A percentile compares a stretch with the other conserved stretches of the same genome.
These are phyloP conservation scores for Avena atlantica DNA, from an alignment of 176 grass and related monocot genomes.

Conservation along the genomic window DNA sequence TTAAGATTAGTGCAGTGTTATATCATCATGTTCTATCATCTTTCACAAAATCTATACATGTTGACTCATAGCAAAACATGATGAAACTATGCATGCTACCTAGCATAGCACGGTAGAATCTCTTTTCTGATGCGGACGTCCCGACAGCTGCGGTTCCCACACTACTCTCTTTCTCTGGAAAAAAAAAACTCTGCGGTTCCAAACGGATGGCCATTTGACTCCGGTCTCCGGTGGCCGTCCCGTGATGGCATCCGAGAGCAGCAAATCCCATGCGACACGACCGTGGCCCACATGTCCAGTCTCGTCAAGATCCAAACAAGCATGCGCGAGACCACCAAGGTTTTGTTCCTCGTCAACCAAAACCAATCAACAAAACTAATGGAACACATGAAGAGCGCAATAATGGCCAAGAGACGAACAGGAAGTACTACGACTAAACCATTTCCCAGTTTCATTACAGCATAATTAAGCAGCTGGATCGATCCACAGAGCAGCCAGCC, in stretches of 20 bases:
- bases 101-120: too few species aligned
- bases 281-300: neutral
- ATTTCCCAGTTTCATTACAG: neutral
- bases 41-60: too few species aligned
- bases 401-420: neutral
- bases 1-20: too few species aligned
- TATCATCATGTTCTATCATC: too few species aligned
- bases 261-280: constrained; percentile 2
- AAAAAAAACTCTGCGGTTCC: neutral
- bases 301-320: constrained; percentile 23
- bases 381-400: neutral
- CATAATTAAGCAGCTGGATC: neutral
- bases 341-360: neutral
- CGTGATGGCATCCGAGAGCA: neutral
- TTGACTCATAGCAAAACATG: too few species aligned
- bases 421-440: neutral
- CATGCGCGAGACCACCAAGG: neutral
- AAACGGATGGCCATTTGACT: constrained; percentile 22
- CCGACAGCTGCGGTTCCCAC: too few species aligned
- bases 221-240: constrained; percentile 3
- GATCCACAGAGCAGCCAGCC: neutral
- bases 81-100: too few species aligned
- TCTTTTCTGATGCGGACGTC: too few species aligned
- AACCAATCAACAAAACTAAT: neutral
- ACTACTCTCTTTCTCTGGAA: too few species aligned